Evolutionary conservation across 2,329 filamentous ascomycete genomes (phyloP).

Genomic region (Arthroderma sp.): DNA sequence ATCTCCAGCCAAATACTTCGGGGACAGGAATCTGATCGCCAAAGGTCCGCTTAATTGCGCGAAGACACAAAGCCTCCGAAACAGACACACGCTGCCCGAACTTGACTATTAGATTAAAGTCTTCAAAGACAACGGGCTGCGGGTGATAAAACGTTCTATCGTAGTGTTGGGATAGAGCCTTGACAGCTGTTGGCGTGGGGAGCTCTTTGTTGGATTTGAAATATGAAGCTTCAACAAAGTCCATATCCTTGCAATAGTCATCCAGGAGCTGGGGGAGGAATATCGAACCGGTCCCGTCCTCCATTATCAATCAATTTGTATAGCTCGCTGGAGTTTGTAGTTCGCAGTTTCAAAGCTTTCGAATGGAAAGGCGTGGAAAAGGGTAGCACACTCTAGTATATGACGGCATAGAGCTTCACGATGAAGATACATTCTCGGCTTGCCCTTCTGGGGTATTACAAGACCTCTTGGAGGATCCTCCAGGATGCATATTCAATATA

Average conservation of each 20-base stretch:
- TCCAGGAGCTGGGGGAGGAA: too few species aligned
- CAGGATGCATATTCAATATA: too few species aligned
- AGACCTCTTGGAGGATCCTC: too few species aligned
- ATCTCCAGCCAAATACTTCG: conserved; percentile 25
- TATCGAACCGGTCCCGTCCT: too few species aligned
- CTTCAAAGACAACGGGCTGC: conserved; percentile 10
- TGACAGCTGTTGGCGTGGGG: conserved; percentile 14
- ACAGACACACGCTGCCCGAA: conserved; percentile 12
- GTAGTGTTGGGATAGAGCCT: conserved; percentile 10
- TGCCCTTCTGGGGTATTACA: too few species aligned
- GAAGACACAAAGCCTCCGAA: conserved; percentile 16
- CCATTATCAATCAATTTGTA: too few species aligned
- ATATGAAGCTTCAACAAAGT: conserved; percentile 17
- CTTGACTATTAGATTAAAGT: conserved; percentile 16
- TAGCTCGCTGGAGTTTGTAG: too few species aligned
- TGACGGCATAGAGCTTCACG: too few species aligned
- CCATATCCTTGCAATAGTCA: conserved; percentile 9
- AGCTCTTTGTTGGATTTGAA: conserved; percentile 13
- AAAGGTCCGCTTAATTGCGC: conserved; percentile 13
- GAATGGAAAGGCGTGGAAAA: too few species aligned
- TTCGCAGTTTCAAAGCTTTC: too few species aligned
- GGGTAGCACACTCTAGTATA: too few species aligned
- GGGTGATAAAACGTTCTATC: conserved; percentile 4
- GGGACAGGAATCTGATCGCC: conserved; percentile 20
- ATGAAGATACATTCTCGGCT: too few species aligned